These are phyloP conservation scores for Byssothecium circinans DNA, from an alignment of 2,329 filamentous ascomycete genomes.

Conservation along the genomic window DNA sequence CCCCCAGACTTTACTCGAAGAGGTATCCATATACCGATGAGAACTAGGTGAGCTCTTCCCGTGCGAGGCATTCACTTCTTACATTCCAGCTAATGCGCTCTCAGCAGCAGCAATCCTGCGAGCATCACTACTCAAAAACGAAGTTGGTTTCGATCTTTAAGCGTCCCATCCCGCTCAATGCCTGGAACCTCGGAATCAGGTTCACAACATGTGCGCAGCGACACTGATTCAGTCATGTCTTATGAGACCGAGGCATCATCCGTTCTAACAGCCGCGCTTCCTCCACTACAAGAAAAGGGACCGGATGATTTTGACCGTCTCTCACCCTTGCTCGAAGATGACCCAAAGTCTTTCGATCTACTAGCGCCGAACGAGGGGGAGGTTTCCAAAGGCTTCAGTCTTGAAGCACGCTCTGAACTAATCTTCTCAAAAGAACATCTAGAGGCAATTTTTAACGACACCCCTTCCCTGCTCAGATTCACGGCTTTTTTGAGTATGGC, in stretches of 20 bases:
- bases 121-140: conserved; percentile 16
- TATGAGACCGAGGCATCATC: conserved; percentile 40
- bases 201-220: conserved; percentile 18
- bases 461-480: conserved; percentile 65
- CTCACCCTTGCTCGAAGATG: conserved; percentile 55
- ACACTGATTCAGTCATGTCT: conserved; percentile 40
- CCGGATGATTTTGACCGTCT: conserved; percentile 48
- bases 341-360: conserved; percentile 58
- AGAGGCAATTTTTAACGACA: conserved; percentile 65
- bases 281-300: conserved; percentile 50
- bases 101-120: conserved; percentile 21
- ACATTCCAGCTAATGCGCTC: not conserved
- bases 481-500: conserved; percentile 65
- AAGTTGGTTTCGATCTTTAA: conserved; percentile 19
- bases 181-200: conserved; percentile 19
- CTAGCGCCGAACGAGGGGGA: conserved; percentile 46
- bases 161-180: conserved; percentile 12
- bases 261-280: conserved; percentile 35
- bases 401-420: conserved; percentile 66
- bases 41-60: conserved; percentile 36
- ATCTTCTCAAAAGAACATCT: conserved; percentile 69
- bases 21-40: conserved; percentile 40
- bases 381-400: conserved; percentile 48
- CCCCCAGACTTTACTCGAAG: conserved; percentile 40
- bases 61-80: not conserved